Evolutionary conservation across 495 filamentous ascomycete species (phyloP).

Genomic region (Pseudotulostoma volvatum): DNA sequence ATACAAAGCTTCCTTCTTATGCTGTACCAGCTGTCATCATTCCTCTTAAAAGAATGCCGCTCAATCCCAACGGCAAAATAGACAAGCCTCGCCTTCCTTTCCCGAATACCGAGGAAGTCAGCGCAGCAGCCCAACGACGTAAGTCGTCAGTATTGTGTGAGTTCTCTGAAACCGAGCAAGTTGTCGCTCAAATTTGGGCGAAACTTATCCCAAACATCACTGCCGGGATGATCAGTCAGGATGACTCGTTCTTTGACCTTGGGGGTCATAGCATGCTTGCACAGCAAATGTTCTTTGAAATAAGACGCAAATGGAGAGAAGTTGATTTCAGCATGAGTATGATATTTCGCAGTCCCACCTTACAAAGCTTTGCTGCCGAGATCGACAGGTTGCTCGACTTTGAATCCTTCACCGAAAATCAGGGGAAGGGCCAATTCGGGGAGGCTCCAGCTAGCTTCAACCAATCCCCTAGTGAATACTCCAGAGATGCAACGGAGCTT

Average conservation of each 20-base stretch:
- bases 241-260: slow-evolving; percentile 69
- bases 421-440: not conserved
- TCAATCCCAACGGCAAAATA: slow-evolving; percentile 92
- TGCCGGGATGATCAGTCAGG: slow-evolving; percentile 40
- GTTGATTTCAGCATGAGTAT: slow-evolving; percentile 57
- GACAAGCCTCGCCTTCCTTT: slow-evolving; percentile 85
- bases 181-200: slow-evolving; percentile 53
- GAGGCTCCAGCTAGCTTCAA: slow-evolving; percentile 6
- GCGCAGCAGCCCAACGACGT: slow-evolving; percentile 21
- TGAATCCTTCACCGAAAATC: slow-evolving; percentile 19
- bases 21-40: slow-evolving; percentile 73
- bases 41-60: slow-evolving; percentile 59
- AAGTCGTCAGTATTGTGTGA: slow-evolving; percentile 21
- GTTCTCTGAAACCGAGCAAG: slow-evolving; percentile 48
- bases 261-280: slow-evolving; percentile 81
- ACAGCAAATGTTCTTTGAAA: slow-evolving; percentile 64
- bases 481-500: slow-evolving; percentile 47
- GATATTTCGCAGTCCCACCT: slow-evolving; percentile 61
- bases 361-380: slow-evolving; percentile 55
- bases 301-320: slow-evolving; percentile 44
- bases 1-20: slow-evolving; percentile 59
- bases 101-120: slow-evolving; percentile 55
- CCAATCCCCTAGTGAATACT: slow-evolving; percentile 28
- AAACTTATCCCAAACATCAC: slow-evolving; percentile 35
- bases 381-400: slow-evolving; percentile 46